Evolutionary conservation across 768 basidiomycete species (phyloP), one percentile per base, ranked within the genome.

Genomic region (Lactifluus subvellereus): DNA sequence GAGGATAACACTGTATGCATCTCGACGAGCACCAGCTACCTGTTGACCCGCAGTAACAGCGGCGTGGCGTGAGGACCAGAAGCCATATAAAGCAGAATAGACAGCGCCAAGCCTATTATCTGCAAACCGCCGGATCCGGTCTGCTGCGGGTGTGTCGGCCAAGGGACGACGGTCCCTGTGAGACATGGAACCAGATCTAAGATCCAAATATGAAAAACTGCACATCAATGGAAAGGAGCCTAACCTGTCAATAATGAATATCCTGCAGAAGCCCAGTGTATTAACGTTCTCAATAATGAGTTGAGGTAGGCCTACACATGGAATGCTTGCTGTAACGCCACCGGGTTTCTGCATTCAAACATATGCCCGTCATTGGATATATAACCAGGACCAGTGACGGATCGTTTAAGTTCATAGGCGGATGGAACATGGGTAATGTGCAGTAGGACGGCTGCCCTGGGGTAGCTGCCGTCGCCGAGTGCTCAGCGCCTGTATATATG

Each of bases 171-270:
- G n/a, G n/a, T n/a, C n/a, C n/a, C n/a, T n/a, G n/a, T n/a, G n/a
- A n/a, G n/a, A n/a, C n/a, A n/a, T n/a, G n/a, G n/a, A n/a, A n/a
- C n/a, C n/a, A n/a, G n/a, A n/a, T n/a, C n/a, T n/a, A n/a, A n/a
- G n/a, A n/a, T n/a, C n/a, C n/a, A n/a, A n/a, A n/a, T n/a, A n/a
- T n/a, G n/a, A n/a, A n/a, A n/a, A n/a, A n/a, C n/a, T n/a, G n/a
- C n/a, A n/a, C n/a, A n/a, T n/a, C n/a, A n/a, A n/a, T n/a, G n/a
- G n/a, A n/a, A n/a, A n/a, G 8, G 18, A 9, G 50, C 30, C 18
- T 22, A n/a, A 81, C 81, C 72, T 76, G 59, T 83, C 84, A 62
- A 80, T 79, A 20, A 83, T 80, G 53, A 84, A 84, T n/a, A 83
- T 79, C 8, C 81, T 82, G 53, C 6, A 27, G 22, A 5, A 16